These are phyloP conservation scores for Ananas comosus DNA, from an alignment of 176 grass and related monocot genomes.

Conservation along the genomic window DNA sequence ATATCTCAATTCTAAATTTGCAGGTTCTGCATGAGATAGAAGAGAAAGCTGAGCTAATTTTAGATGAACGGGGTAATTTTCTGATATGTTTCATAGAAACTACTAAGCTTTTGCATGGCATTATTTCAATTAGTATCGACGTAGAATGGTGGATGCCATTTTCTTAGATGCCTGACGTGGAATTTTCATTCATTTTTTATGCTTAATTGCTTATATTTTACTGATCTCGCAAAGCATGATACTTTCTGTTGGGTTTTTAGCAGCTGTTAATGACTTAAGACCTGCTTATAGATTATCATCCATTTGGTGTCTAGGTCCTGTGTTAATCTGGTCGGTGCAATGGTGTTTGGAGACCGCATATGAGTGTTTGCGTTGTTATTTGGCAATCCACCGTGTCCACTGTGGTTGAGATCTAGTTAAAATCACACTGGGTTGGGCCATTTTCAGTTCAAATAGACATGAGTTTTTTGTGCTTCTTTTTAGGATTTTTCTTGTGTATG, in stretches of 20 bases:
- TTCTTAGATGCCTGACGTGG: not conserved
- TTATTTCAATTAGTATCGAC: not conserved
- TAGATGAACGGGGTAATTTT: constrained; percentile 76
- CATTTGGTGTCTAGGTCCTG: too few species aligned
- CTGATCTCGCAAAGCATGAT: not conserved
- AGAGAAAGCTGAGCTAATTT: constrained; percentile 88
- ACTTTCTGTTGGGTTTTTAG: not conserved
- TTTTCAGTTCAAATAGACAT: too few species aligned
- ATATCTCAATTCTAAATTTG: constrained; percentile 14
- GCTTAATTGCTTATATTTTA: not conserved
- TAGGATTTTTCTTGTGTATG: too few species aligned
- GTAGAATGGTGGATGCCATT: not conserved
- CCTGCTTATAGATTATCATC: too few species aligned
- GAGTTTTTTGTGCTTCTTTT: not conserved
- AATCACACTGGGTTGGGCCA: too few species aligned
- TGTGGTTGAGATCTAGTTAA: too few species aligned
- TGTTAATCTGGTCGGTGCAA: too few species aligned
- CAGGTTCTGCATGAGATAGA: constrained; percentile 97
- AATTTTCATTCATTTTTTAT: not conserved
- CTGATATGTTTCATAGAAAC: not conserved
- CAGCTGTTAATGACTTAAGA: too few species aligned
- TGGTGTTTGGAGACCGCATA: too few species aligned
- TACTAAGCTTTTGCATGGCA: not conserved
- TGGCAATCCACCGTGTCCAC: too few species aligned
- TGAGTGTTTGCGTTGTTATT: too few species aligned